phyloP scores from a whole-genome alignment of 108 stramenopile genomes.

The Nannochloropsis salina region DNA sequence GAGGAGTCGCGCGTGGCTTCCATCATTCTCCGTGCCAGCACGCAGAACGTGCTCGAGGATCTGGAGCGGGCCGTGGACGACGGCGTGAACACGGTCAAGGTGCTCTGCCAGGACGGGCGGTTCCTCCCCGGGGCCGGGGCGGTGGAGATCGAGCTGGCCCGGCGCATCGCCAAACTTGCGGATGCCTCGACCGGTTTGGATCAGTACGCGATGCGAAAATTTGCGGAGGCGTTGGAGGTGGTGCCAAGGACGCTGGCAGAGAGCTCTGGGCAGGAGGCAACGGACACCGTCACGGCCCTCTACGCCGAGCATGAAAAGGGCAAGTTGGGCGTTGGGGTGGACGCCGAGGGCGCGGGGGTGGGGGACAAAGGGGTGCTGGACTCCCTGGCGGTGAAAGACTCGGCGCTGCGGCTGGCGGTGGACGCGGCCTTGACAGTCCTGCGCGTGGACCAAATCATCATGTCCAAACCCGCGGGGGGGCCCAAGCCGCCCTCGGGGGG shows the following conservation, averaged over 20 bases:
- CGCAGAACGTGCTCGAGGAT: slow-evolving; percentile 82
- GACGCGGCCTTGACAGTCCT: slow-evolving; percentile 93
- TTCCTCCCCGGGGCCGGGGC: slow-evolving; percentile 90
- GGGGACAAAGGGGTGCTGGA: slow-evolving; percentile 65
- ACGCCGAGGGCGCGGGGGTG: slow-evolving; percentile 60
- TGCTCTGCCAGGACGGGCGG: slow-evolving; percentile 77
- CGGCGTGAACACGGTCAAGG: slow-evolving; percentile 79
- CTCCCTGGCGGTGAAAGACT: slow-evolving; percentile 69
- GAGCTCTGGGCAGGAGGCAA: slow-evolving; percentile 87
- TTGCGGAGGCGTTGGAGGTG: slow-evolving; percentile 91
- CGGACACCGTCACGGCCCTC: slow-evolving; percentile 66
- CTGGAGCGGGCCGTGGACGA: slow-evolving; percentile 93
- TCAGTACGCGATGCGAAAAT: slow-evolving; percentile 94
- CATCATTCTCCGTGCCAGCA: slow-evolving; percentile 85
- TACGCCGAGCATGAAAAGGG: slow-evolving; percentile 79
- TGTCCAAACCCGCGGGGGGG: slow-evolving; percentile 92
- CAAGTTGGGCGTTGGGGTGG: slow-evolving; percentile 68
- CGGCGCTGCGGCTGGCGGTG: slow-evolving; percentile 83
- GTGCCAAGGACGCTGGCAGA: slow-evolving; percentile 89
- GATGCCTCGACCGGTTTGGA: slow-evolving; percentile 80
- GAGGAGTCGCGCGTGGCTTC: slow-evolving; percentile 77
- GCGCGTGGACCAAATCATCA: slow-evolving; percentile 90
- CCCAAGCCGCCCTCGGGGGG: slow-evolving; percentile 57
- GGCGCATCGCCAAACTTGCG: slow-evolving; percentile 67
- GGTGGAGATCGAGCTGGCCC: slow-evolving; percentile 81